Evolutionary conservation across 441 rosid genomes (phyloP).

Genomic region (Corymbia calophylla): DNA sequence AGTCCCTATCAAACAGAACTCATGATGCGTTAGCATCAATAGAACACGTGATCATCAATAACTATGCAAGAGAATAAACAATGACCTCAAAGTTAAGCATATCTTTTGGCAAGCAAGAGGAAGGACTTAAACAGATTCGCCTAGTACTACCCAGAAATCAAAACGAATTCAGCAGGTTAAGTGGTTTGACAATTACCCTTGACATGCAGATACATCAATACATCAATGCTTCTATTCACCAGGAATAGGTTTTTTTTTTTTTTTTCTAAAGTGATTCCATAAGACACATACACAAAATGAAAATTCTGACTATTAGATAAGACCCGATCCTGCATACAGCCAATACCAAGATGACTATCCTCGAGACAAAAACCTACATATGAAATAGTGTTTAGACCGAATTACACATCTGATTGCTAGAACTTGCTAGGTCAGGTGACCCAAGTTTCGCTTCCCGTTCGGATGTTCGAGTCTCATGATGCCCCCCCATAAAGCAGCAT

Average conservation of each 20-base stretch:
- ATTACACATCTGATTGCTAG: not conserved
- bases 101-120: not conserved
- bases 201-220: not conserved
- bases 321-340: not conserved
- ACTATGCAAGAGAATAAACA: not conserved
- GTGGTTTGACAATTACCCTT: not conserved
- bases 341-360: not conserved
- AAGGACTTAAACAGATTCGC: not conserved
- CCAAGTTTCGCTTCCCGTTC: not conserved
- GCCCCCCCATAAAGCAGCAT: not conserved
- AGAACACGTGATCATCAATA: not conserved
- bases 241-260: not conserved
- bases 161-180: not conserved
- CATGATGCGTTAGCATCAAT: not conserved
- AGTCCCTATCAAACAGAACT: conserved; percentile 34
- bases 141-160: not conserved
- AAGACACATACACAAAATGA: not conserved
- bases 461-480: not conserved
- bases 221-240: not conserved
- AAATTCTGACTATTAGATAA: not conserved
- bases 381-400: not conserved
- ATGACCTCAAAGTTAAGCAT: not conserved
- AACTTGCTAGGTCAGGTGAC: not conserved
- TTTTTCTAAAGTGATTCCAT: not conserved
- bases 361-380: not conserved